Evolutionary conservation across 805 yeast genomes (phyloP).

Genomic region (Ogataea chonburiensis): DNA sequence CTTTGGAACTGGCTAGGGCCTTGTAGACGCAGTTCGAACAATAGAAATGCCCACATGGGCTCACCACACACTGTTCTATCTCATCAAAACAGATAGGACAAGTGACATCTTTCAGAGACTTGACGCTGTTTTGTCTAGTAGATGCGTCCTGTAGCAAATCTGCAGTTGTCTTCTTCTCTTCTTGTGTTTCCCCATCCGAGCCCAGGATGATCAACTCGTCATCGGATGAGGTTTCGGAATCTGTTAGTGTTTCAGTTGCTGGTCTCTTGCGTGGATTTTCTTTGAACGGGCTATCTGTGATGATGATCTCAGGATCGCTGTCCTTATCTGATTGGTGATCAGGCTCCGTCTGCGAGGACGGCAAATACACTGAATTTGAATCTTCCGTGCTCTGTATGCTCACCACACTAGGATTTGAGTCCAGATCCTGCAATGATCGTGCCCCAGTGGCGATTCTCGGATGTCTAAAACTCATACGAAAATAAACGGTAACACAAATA

Average conservation of each 20-base stretch:
- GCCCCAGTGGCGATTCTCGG: constrained; percentile 20
- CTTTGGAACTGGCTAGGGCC: constrained; percentile 47
- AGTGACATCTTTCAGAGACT: constrained; percentile 36
- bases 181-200: constrained; percentile 37
- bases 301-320: constrained; percentile 7
- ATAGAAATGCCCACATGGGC: constrained; percentile 59
- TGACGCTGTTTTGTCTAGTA: constrained; percentile 22
- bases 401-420: constrained; percentile 1
- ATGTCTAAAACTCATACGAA: constrained; percentile 20
- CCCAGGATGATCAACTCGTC: constrained; percentile 33
- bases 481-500: neutral
- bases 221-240: constrained; percentile 24
- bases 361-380: constrained; percentile 5
- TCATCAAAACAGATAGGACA: constrained; percentile 61
- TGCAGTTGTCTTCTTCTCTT: constrained; percentile 34
- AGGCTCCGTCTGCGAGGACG: constrained; percentile 7
- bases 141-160: constrained; percentile 30
- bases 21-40: constrained; percentile 53
- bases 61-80: constrained; percentile 45
- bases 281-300: constrained; percentile 8
- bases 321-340: constrained; percentile 7
- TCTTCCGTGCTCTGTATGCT: constrained; percentile 10
- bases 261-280: constrained; percentile 2
- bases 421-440: constrained; percentile 4
- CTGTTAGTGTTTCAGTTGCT: constrained; percentile 16